Evolutionary conservation across 2,329 filamentous ascomycete genomes (phyloP).

Genomic region (Trichoderma simmonsii): DNA sequence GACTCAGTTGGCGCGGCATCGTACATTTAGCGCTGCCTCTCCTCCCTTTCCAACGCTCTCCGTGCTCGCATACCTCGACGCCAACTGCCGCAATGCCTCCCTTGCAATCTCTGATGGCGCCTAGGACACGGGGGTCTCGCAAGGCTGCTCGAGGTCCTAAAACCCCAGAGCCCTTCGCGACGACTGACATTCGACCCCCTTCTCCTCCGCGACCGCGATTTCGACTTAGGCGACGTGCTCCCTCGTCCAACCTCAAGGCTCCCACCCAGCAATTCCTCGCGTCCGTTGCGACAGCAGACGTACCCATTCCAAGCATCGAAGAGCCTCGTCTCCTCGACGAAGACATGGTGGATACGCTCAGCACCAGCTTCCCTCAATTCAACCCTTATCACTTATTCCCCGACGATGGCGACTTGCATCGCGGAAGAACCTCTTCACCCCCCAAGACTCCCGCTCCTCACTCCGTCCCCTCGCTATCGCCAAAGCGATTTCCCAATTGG

Average conservation of each 20-base stretch:
- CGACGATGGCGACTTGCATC: conserved; percentile 32
- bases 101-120: conserved; percentile 44
- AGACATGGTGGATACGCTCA: conserved; percentile 41
- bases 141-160: conserved; percentile 39
- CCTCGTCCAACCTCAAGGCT: conserved; percentile 50
- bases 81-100: conserved; percentile 40
- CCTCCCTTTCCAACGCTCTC: background rate
- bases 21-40: conserved; percentile 1
- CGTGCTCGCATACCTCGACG: conserved; percentile 25
- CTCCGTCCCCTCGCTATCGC: conserved; percentile 41
- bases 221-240: conserved; percentile 53
- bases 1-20: background rate
- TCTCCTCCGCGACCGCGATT: conserved; percentile 53
- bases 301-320: conserved; percentile 64
- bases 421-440: conserved; percentile 46
- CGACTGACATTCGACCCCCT: conserved; percentile 39
- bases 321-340: conserved; percentile 47
- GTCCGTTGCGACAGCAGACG: conserved; percentile 62
- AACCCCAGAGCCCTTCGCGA: conserved; percentile 51
- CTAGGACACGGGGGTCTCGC: conserved; percentile 44
- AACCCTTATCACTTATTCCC: conserved; percentile 32
- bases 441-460: conserved; percentile 59
- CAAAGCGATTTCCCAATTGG: conserved; percentile 55
- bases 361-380: conserved; percentile 34
- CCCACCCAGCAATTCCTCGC: conserved; percentile 66